Conservation (phyloP, 768 basidiomycete species). For the Boletellus emodensis region DNA sequence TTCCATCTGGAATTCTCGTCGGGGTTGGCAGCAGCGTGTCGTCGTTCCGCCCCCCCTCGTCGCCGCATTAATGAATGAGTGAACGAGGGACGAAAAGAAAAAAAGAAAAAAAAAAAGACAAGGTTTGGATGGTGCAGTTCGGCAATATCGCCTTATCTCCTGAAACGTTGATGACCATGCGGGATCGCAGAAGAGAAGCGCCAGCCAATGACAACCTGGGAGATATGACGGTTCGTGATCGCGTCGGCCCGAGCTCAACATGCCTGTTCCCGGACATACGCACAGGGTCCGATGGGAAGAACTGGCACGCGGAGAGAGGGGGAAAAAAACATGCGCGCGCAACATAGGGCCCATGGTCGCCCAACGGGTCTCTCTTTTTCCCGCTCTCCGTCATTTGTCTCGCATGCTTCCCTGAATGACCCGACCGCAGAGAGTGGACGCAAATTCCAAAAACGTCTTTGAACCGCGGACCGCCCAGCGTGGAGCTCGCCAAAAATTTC, state of each 20-base stretch:
- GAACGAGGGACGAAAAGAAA: background rate
- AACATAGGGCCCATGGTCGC: too few relatives aligned
- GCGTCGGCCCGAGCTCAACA: background rate
- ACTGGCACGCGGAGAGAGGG: background rate
- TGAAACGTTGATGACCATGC: slow-evolving; percentile 1
- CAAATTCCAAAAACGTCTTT: slow-evolving; percentile 10
- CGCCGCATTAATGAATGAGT: slow-evolving; percentile 13
- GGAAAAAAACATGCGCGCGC: background rate
- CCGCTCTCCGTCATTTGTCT: background rate
- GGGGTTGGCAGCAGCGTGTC: background rate
- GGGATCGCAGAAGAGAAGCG: background rate
- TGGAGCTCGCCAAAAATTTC: slow-evolving; percentile 39
- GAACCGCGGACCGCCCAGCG: slow-evolving; percentile 33
- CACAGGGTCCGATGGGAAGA: background rate
- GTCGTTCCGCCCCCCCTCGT: slow-evolving; percentile 2
- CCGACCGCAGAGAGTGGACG: background rate
- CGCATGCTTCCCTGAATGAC: background rate
- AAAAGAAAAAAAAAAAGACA: background rate
- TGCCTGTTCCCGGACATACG: background rate
- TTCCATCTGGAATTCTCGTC: background rate
- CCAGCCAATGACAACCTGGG: background rate
- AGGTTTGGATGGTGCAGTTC: slow-evolving; percentile 12
- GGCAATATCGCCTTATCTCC: slow-evolving; percentile 21
- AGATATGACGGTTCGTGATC: slow-evolving; percentile 2
- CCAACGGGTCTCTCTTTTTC: background rate